Evolutionary conservation across 2,329 filamentous ascomycete genomes (phyloP), one percentile per base, ranked within the genome.

Genomic region (Sporothrix globosa): DNA sequence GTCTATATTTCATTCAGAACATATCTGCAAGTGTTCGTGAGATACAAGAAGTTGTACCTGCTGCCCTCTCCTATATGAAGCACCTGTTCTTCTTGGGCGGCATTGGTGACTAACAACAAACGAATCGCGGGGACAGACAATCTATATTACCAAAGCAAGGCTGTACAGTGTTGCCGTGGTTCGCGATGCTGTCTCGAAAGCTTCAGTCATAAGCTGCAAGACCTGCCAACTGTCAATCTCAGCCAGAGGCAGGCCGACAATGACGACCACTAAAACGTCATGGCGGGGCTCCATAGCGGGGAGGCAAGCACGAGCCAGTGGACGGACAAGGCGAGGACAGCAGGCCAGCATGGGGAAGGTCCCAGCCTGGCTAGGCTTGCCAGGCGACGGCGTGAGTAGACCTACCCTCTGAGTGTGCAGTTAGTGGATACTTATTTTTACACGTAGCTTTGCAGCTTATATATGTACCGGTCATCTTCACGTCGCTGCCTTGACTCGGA

Each of bases 231-330:
- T n/a, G 24, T n/a, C 44, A 34, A 39, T 65, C 41, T 50, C 61
- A 65, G 41, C 61, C n/a, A 24, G 24, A 50, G 61, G 61, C 63
- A 66, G 63, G 46, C 44, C 7, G 61, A 7, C 61, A 66, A 52
- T 52, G 50, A 50, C 61, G 61, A 50, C 61, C 61, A 21, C n/a
- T 41, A 67, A 61, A 67, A 71, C 67, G 70, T 71, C 70, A 71
- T 71, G 67, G 70, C 52, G 67, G 70, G 70, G 70, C 53, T 67
- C 60, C 41, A 61, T 65, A 68, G 69, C 66, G 69, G 69, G 66
- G 65, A 58, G 24, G 69, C 50, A 54, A 60, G 61, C 69, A 67
- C 56, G 48, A 65, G 67, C 52, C 66, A 71, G 65, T 41, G 44
- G 34, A 39, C 6, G 13, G 39, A 34, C 30, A 30, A 39, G 52